A percentile compares a stretch with the other conserved stretches of the same genome.
Evolutionary conservation across 2,329 filamentous ascomycete genomes (phyloP).

Genomic region (Lojkania enalia): DNA sequence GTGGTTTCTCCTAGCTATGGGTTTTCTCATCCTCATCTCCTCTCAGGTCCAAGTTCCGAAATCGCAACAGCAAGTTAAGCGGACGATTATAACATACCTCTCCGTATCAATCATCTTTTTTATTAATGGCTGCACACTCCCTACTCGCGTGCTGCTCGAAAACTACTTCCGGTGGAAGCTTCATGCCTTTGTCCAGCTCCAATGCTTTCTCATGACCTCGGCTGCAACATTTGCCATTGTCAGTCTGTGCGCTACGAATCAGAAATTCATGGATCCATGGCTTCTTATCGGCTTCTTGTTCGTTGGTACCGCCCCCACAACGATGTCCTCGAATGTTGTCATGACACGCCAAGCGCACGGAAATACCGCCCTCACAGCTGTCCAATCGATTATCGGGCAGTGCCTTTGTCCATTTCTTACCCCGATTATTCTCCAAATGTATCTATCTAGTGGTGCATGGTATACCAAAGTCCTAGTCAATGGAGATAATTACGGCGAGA

Average conservation of each 20-base stretch:
- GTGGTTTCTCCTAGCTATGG: conserved; percentile 68
- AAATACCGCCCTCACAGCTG: conserved; percentile 54
- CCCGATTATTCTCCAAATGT: conserved; percentile 65
- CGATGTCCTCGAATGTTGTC: conserved; percentile 72
- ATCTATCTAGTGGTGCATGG: conserved; percentile 57
- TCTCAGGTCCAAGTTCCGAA: conserved; percentile 60
- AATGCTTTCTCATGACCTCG: conserved; percentile 69
- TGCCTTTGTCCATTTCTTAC: conserved; percentile 69
- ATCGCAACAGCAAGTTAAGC: conserved; percentile 56
- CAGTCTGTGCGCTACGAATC: conserved; percentile 55
- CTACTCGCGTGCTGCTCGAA: conserved; percentile 61
- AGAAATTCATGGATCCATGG: conserved; percentile 61
- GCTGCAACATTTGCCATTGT: conserved; percentile 62
- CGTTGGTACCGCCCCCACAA: conserved; percentile 70
- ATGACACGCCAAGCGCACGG: conserved; percentile 72
- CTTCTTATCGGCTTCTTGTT: conserved; percentile 70
- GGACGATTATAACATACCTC: conserved; percentile 64
- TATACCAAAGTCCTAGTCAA: conserved; percentile 62
- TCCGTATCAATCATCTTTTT: conserved; percentile 71
- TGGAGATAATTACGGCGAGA: conserved; percentile 57
- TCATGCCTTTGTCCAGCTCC: conserved; percentile 67
- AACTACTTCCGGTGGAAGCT: conserved; percentile 70
- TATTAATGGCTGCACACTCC: conserved; percentile 70
- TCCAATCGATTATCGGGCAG: conserved; percentile 72
- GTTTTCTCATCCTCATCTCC: conserved; percentile 56